A percentile compares a stretch with the other conserved stretches of the same genome.
Evolutionary conservation across 2,329 filamentous ascomycete species (phyloP).

Genomic region (Paraconiothyrium brasiliense): DNA sequence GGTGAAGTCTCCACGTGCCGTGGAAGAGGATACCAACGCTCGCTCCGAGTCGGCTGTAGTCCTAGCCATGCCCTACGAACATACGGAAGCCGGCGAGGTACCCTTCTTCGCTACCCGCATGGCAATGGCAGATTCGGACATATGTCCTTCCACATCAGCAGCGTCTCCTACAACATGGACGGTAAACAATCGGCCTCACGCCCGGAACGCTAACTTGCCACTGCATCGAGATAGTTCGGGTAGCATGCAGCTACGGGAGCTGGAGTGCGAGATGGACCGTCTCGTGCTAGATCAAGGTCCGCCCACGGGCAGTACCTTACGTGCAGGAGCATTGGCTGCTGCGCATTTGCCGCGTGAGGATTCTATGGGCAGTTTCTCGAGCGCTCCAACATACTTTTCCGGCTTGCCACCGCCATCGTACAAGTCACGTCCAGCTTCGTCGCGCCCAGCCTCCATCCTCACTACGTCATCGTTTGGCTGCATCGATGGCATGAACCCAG

Average conservation of each 20-base stretch:
- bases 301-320: slow-evolving; percentile 19
- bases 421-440: slow-evolving; percentile 43
- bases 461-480: slow-evolving; percentile 49
- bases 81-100: slow-evolving; percentile 16
- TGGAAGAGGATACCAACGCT: slow-evolving; percentile 29
- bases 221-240: slow-evolving; percentile 22
- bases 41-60: slow-evolving; percentile 40
- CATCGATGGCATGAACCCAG: slow-evolving; percentile 43
- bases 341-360: slow-evolving; percentile 33
- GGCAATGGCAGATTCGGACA: slow-evolving; percentile 18
- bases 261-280: slow-evolving; percentile 29
- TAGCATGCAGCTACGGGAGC: slow-evolving; percentile 24
- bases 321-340: slow-evolving; percentile 26
- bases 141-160: slow-evolving; percentile 20
- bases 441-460: slow-evolving; percentile 39
- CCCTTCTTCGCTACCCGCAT: slow-evolving; percentile 23
- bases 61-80: slow-evolving; percentile 28
- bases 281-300: slow-evolving; percentile 22
- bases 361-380: slow-evolving; percentile 44
- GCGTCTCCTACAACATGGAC: slow-evolving; percentile 3
- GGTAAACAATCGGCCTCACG: slow-evolving; percentile 11
- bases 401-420: slow-evolving; percentile 47
- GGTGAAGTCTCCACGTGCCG: slow-evolving; percentile 26
- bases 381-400: slow-evolving; percentile 45
- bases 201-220: slow-evolving; percentile 14